Evolutionary conservation across 2,329 filamentous ascomycete species (phyloP), one percentile per base, ranked within the genome.

Genomic region (Ophiocordyceps camponoti-saundersi): DNA sequence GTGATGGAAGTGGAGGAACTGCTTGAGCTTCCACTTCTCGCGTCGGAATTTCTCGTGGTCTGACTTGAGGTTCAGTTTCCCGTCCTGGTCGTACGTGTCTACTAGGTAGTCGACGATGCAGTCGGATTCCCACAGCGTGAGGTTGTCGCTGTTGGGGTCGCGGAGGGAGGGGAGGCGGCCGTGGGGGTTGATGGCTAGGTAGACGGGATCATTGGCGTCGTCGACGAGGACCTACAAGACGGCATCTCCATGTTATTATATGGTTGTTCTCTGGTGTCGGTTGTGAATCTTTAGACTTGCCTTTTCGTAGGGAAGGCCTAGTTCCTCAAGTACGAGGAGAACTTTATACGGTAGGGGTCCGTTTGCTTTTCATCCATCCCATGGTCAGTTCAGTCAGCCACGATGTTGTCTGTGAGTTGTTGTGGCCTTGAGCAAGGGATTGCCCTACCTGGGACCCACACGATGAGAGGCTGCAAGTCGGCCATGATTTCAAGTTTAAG

Each of bases 1-100:
- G 16, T 23, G 18, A 42, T 66, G 63, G 48, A 65, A 65, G 52
- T 60, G 54, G 12, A 64, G 53, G 49, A 57, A 64, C 53, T 65
- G 61, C 51, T 60, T 61, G 42, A 58, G 47, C 3, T 50, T 49
- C 51, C 55, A 61, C 46, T 58, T 58, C 26, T 63, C 61, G n/a
- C 49, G 34, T 3, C 34, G 34, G 34, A n/a, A 39, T 16, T 39
- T n/a, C 34, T 39, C 34, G n/a, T 39, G 48, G 18, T 46, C 47
- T 6, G 48, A 49, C n/a, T 50, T 46, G 42, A 53, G 52, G 5
- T 52, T 57, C 39, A 64, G 45, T 52, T 55, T 60, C 41, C 46
- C 42, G 16, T 53, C 52, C 39, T 50, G 53, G 51, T 61, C 56
- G 49, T 60, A 60, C 8, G 46, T 58, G 30, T 57, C 57, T 45